Evolutionary conservation across 805 yeast genomes (phyloP).

Genomic region (Candida morakotiae): DNA sequence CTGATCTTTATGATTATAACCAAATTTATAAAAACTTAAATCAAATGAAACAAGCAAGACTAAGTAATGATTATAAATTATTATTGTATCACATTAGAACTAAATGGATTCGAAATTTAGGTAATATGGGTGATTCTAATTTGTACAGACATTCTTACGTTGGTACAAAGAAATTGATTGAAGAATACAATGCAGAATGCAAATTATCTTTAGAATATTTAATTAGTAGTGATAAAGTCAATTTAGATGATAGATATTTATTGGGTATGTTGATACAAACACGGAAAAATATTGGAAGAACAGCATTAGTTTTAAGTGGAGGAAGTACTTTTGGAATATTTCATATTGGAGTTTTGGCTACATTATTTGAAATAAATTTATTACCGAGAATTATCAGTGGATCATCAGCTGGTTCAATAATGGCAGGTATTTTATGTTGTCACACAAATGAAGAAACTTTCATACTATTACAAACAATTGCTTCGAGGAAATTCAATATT

Average conservation of each 20-base stretch:
- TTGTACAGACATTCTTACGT: constrained; percentile 74
- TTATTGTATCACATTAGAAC: constrained; percentile 77
- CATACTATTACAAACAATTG: constrained; percentile 55
- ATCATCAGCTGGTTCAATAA: constrained; percentile 92
- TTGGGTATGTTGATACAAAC: constrained; percentile 82
- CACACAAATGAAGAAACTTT: constrained; percentile 70
- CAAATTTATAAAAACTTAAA: constrained; percentile 49
- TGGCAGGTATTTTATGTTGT: constrained; percentile 83
- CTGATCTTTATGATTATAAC: constrained; percentile 70
- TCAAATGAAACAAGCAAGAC: constrained; percentile 59
- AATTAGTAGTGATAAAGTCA: constrained; percentile 32
- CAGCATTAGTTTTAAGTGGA: constrained; percentile 92
- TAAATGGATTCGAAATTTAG: constrained; percentile 79
- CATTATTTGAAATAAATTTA: constrained; percentile 67
- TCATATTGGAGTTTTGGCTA: constrained; percentile 87
- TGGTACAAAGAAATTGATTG: constrained; percentile 83
- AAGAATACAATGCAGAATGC: constrained; percentile 80
- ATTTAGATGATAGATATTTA: constrained; percentile 63
- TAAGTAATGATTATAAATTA: constrained; percentile 50
- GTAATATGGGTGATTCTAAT: constrained; percentile 78
- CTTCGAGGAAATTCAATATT: constrained; percentile 51
- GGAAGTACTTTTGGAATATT: constrained; percentile 93
- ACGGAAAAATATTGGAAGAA: constrained; percentile 86
- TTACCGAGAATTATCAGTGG: constrained; percentile 90
- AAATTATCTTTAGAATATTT: constrained; percentile 40